A percentile compares a stretch with the other conserved stretches of the same genome.
Evolutionary conservation across 1,284 basidiomycete species (phyloP).

Genomic region (Apiotrichum gracile): DNA sequence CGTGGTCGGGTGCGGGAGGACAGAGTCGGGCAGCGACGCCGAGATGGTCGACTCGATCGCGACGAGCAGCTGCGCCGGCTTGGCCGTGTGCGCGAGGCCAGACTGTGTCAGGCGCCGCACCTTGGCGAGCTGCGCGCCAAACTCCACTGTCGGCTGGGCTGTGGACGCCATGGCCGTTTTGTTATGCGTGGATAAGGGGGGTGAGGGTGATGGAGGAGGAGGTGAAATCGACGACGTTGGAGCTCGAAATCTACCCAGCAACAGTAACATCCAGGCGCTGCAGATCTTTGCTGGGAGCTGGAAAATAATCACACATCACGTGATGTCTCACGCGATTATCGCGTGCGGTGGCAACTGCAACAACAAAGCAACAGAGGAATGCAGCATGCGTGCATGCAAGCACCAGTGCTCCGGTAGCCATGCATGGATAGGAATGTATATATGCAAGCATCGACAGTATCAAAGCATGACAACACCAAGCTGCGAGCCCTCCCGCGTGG

Average conservation of each 20-base stretch:
- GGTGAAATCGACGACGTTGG: not conserved
- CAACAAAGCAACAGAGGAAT: too few relatives aligned
- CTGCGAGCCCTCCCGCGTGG: conserved; percentile 32
- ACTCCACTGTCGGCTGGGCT: conserved; percentile 18
- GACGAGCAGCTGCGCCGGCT: conserved; percentile 78
- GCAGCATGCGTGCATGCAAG: not conserved
- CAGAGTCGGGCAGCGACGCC: conserved; percentile 34
- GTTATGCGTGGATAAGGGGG: not conserved
- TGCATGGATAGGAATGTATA: not conserved
- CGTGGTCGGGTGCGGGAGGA: conserved; percentile 69
- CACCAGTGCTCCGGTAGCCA: not conserved
- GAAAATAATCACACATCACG: too few relatives aligned
- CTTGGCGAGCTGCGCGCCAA: conserved; percentile 61
- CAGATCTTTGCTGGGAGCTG: not conserved
- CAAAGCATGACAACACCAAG: conserved; percentile 49
- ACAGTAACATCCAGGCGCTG: not conserved
- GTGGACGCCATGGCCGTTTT: conserved; percentile 12
- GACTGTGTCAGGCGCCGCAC: conserved; percentile 83
- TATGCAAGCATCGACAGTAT: too few relatives aligned
- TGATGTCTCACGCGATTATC: too few relatives aligned
- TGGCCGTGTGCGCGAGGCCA: conserved; percentile 76
- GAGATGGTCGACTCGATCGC: conserved; percentile 82
- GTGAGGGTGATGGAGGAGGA: not conserved
- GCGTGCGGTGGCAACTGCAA: not conserved
- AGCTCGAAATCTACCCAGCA: too few relatives aligned